These are phyloP conservation scores for Clathrospora elynae DNA, from an alignment of 2,329 filamentous ascomycete genomes.

Conservation along the genomic window DNA sequence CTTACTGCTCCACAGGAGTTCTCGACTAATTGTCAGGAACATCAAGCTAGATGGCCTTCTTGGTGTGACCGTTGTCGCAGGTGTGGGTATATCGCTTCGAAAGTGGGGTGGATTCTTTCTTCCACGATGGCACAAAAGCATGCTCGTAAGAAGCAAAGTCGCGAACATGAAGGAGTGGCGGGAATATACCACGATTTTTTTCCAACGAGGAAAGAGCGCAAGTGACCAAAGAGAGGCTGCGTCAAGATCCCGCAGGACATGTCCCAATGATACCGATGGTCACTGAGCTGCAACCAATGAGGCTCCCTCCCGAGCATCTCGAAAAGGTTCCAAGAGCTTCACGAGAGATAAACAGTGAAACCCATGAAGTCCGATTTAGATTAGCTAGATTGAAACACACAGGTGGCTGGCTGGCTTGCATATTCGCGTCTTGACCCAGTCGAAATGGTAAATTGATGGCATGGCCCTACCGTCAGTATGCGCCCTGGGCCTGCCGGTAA, in stretches of 20 bases:
- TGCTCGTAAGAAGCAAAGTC: too few species aligned
- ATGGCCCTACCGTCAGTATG: neutral
- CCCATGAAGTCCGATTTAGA: neutral
- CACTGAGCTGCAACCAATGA: too few species aligned
- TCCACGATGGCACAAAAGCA: neutral
- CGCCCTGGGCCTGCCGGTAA: neutral
- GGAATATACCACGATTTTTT: too few species aligned
- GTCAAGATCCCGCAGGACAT: too few species aligned
- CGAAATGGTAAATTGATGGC: neutral
- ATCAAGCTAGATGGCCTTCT: constrained; percentile 3
- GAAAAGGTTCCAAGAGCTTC: too few species aligned
- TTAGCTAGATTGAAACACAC: neutral
- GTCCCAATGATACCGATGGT: too few species aligned
- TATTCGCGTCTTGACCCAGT: neutral
- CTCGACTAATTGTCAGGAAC: constrained; percentile 2
- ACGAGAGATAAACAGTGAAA: too few species aligned
- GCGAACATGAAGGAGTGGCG: too few species aligned
- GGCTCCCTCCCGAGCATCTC: too few species aligned
- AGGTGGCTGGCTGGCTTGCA: neutral
- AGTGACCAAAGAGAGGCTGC: too few species aligned
- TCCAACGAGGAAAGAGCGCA: too few species aligned
- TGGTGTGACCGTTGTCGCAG: neutral
- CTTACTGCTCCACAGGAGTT: constrained; percentile 33
- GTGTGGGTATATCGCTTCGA: neutral
- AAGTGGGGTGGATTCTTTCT: neutral